Evolutionary conservation across 768 basidiomycete species (phyloP).

Genomic region (Leccinum subgranulosum): DNA sequence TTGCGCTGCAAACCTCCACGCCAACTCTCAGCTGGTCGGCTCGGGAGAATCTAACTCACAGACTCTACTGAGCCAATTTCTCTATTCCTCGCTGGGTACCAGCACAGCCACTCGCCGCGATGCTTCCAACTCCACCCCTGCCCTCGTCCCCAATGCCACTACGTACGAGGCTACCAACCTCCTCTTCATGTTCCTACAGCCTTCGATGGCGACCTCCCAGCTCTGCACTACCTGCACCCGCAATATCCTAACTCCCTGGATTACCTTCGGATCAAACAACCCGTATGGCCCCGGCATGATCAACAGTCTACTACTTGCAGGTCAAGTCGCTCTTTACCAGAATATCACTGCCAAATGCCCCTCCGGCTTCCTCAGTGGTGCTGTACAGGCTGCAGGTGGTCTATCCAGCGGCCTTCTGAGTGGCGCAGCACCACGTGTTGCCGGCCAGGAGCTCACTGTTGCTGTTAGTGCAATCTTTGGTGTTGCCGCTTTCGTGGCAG

Average conservation of each 20-base stretch:
- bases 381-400: constrained; percentile 67
- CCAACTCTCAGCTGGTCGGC: constrained; percentile 12
- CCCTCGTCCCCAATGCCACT: constrained; percentile 48
- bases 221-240: constrained; percentile 87
- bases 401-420: constrained; percentile 39
- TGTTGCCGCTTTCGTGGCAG: constrained; percentile 31
- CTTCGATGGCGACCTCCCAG: constrained; percentile 40
- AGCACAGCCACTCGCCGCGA: constrained; percentile 27
- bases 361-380: constrained; percentile 61
- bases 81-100: constrained; percentile 22
- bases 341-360: constrained; percentile 67
- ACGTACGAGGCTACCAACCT: constrained; percentile 60
- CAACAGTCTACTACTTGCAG: constrained; percentile 60
- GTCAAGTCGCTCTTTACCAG: constrained; percentile 65
- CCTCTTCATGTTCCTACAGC: constrained; percentile 74
- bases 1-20: constrained; percentile 55
- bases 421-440: constrained; percentile 25
- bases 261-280: constrained; percentile 63
- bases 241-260: constrained; percentile 71
- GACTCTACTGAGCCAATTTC: constrained; percentile 20
- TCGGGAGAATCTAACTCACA: constrained; percentile 8
- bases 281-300: constrained; percentile 76
- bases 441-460: constrained; percentile 25
- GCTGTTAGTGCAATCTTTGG: constrained; percentile 32
- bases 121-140: constrained; percentile 23